Evolutionary conservation across 2,329 filamentous ascomycete species (phyloP), one percentile per base, ranked within the genome.

Genomic region (Fonsecaea erecta): DNA sequence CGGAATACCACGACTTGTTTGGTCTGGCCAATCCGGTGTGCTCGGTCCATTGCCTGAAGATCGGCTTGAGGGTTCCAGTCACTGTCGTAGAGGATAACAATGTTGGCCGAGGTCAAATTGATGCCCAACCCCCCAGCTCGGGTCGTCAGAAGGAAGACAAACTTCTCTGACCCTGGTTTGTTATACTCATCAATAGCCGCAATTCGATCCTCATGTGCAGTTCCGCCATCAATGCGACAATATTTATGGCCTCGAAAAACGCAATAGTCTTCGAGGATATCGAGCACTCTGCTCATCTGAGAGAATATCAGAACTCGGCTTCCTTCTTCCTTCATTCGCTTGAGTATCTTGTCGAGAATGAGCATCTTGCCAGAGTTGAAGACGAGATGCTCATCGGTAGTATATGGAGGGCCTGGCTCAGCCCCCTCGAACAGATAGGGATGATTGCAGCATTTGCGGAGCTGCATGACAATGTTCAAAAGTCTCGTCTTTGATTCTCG

Each of bases 21-120:
- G 4, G 92, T 99, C 80, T 99, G 95, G 43, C 95, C 95, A 72
- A 99, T 99, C 80, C 95, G 92, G 81, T 99, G 95, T 58, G 95
- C 95, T 75, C 95, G 91, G 75, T 99, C 95, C 95, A 99, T 99
- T 63, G 95, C 95, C 78, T 99, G 95, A 65, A 99, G 81, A 87
- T 99, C 95, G 18, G 95, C 95, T 78, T 99, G 95, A 9, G 95
- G 95, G 74, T 97, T 98, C 95, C 95, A 99, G 76, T 99, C 95
- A 73, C 93, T 97, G 77, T 99, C 95, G 74, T 95, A 99, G 6
- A 99, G 86, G 32, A 99, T 87, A 64, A 99, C 95, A 74, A 98
- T 97, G 73, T 99, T 95, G 62, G 95, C 95, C 66, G 86, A 90
- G 0, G 95, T 99, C 75, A 99, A 81, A 76, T 99, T 99, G 83